Evolutionary conservation across 331 rosid genomes (phyloP).

Genomic region (Malus hybrid): DNA sequence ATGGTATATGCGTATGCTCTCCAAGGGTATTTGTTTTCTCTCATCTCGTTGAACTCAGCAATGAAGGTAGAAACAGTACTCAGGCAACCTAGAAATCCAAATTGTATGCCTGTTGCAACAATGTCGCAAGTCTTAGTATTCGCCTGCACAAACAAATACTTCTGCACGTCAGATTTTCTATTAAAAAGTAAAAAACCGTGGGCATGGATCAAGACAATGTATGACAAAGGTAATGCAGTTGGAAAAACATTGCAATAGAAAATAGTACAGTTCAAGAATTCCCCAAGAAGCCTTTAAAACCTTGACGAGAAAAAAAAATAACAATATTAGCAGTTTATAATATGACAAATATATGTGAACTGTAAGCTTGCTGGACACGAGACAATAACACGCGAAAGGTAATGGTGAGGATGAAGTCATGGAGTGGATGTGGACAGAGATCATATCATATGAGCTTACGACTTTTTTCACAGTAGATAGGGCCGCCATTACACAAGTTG

Average conservation of each 20-base stretch:
- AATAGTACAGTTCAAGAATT: no score
- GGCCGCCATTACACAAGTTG: slow-evolving; percentile 74
- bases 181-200: background rate
- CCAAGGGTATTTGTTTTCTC: slow-evolving; percentile 60
- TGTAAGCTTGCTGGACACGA: background rate
- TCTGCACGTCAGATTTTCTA: background rate
- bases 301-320: no score
- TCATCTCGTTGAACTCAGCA: slow-evolving; percentile 77
- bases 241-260: no score
- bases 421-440: background rate
- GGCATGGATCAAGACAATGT: background rate
- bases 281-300: no score
- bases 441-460: slow-evolving; percentile 25
- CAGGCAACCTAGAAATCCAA: slow-evolving; percentile 81
- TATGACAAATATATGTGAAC: background rate
- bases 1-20: slow-evolving; percentile 62
- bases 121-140: slow-evolving; percentile 41
- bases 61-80: slow-evolving; percentile 78
- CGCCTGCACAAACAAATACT: slow-evolving; percentile 25
- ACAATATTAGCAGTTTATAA: background rate
- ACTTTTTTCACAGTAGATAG: slow-evolving; percentile 45
- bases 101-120: slow-evolving; percentile 42
- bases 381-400: background rate
- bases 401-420: background rate
- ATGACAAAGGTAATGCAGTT: background rate